Evolutionary conservation across 2,329 filamentous ascomycete genomes (phyloP).

Genomic region (Nemania abortiva): DNA sequence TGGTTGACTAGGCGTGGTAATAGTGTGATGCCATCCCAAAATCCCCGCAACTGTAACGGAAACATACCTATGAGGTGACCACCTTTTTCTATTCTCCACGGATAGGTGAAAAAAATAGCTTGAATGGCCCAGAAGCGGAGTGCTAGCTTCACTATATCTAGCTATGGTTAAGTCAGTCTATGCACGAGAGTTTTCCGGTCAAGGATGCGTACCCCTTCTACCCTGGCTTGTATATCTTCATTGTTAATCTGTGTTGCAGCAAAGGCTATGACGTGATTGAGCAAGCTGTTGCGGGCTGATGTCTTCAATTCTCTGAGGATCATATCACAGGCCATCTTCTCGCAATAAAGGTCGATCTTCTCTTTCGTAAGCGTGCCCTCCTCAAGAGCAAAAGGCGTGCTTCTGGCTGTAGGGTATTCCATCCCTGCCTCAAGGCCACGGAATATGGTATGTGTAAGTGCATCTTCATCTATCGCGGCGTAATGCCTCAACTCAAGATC

Average conservation of each 20-base stretch:
- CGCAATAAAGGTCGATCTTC: slow-evolving; percentile 30
- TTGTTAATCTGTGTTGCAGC: slow-evolving; percentile 17
- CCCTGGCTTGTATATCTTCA: slow-evolving; percentile 18
- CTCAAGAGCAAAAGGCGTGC: slow-evolving; percentile 22
- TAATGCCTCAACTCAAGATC: slow-evolving; percentile 25
- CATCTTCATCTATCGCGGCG: slow-evolving; percentile 17
- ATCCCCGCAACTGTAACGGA: slow-evolving; percentile 24
- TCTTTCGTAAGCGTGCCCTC: slow-evolving; percentile 23
- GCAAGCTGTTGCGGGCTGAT: slow-evolving; percentile 8
- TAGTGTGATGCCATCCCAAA: slow-evolving; percentile 29
- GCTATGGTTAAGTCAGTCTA: slow-evolving; percentile 11
- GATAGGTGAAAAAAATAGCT: slow-evolving; percentile 31
- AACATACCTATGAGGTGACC: slow-evolving; percentile 28
- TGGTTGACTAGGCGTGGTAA: slow-evolving; percentile 29
- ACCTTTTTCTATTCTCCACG: slow-evolving; percentile 28
- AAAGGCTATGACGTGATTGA: slow-evolving; percentile 28
- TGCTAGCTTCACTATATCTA: slow-evolving; percentile 21
- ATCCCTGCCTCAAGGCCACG: slow-evolving; percentile 29
- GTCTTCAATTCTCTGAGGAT: slow-evolving; percentile 10
- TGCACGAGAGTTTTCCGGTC: neutral
- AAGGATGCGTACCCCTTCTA: slow-evolving; percentile 20
- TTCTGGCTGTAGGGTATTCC: slow-evolving; percentile 23
- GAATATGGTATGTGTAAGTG: slow-evolving; percentile 29
- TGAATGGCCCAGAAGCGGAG: slow-evolving; percentile 32
- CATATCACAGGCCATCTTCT: slow-evolving; percentile 25